Conservation (phyloP, 1,139 yeast species). For the Suhomyces bolitotheri region DNA sequence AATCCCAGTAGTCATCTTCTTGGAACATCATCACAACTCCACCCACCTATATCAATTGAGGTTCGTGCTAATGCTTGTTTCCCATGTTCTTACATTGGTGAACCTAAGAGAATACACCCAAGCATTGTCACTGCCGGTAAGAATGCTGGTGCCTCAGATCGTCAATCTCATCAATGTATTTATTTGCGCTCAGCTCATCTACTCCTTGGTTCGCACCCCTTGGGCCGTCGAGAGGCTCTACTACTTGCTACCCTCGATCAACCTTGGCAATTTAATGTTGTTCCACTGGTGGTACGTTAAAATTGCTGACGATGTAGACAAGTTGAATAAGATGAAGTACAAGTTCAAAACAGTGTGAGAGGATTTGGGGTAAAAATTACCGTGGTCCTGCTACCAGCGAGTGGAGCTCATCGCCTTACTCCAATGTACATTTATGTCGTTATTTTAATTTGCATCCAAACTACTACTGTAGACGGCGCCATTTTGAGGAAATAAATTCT, state of each 20-base stretch:
- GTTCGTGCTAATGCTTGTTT: slow-evolving; percentile 8
- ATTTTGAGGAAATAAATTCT: too few relatives aligned
- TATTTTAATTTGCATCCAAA: too few relatives aligned
- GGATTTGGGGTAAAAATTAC: too few relatives aligned
- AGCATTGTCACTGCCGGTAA: slow-evolving; percentile 1
- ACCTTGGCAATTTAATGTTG: slow-evolving; percentile 13
- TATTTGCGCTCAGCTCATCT: slow-evolving; percentile 14
- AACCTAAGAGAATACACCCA: slow-evolving; percentile 5
- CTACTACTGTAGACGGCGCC: background rate
- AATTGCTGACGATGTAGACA: slow-evolving; percentile 12
- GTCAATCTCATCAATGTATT: slow-evolving; percentile 11
- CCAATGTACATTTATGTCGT: too few relatives aligned
- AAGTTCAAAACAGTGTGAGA: slow-evolving; percentile 17
- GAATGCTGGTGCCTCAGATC: background rate
- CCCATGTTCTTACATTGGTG: slow-evolving; percentile 12
- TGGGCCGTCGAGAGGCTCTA: slow-evolving; percentile 9
- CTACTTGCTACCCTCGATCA: slow-evolving; percentile 16
- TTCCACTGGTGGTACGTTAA: slow-evolving; percentile 16
- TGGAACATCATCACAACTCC: slow-evolving; percentile 9
- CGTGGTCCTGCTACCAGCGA: too few relatives aligned
- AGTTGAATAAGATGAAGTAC: slow-evolving; percentile 14
- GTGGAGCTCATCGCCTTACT: background rate
- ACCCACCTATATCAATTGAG: slow-evolving; percentile 4
- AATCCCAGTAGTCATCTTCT: slow-evolving; percentile 14
- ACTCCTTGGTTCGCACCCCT: slow-evolving; percentile 4